Conservation (phyloP, 768 basidiomycete genomes). For the Mycena filopes region DNA sequence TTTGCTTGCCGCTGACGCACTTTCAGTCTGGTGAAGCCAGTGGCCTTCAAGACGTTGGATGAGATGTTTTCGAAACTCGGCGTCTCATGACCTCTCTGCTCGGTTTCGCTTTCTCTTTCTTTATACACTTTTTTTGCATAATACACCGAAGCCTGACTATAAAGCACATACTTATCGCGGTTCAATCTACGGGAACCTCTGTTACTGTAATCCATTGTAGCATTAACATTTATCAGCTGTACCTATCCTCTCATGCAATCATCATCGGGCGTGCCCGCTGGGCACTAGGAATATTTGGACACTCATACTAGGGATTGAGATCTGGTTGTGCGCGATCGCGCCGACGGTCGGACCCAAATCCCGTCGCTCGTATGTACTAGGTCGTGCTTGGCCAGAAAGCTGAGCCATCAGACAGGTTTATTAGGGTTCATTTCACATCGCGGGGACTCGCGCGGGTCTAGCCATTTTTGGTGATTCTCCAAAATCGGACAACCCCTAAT, state of each 20-base stretch:
- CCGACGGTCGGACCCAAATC: too few relatives aligned
- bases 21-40: constrained; percentile 89
- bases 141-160: constrained; percentile 11
- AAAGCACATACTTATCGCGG: constrained; percentile 27
- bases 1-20: constrained; percentile 15
- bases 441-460: too few relatives aligned
- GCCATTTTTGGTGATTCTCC: too few relatives aligned
- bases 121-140: constrained; percentile 8
- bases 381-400: too few relatives aligned
- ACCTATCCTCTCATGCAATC: constrained; percentile 16
- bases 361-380: too few relatives aligned
- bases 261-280: constrained; percentile 11
- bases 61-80: constrained; percentile 84
- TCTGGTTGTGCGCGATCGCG: background rate
- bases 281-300: constrained; percentile 4
- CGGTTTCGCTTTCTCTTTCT: constrained; percentile 2
- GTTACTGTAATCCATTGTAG: constrained; percentile 26
- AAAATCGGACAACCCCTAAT: too few relatives aligned
- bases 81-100: constrained; percentile 43
- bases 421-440: too few relatives aligned
- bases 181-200: constrained; percentile 25
- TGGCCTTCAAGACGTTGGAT: constrained; percentile 92
- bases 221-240: constrained; percentile 17
- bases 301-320: too few relatives aligned
- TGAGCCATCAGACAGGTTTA: too few relatives aligned